Evolutionary conservation across 331 rosid genomes (phyloP), one percentile per base, ranked within the genome.

Genomic region (Pyracantha coccinea): DNA sequence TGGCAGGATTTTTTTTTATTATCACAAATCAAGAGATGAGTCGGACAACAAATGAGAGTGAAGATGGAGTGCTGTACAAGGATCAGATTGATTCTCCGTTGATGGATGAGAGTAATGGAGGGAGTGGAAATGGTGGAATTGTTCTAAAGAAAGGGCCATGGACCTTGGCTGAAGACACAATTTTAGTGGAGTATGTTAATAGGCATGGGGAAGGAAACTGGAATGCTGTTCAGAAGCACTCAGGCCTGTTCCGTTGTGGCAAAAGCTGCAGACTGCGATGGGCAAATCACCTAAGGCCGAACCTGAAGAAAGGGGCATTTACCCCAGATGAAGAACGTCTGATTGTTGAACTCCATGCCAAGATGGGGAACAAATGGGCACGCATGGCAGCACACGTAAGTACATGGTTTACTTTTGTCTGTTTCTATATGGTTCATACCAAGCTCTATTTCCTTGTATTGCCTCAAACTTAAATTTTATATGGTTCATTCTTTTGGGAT

Each of bases 331-430:
- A 95, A 83, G 99, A 92, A 83, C 78, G 33, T 71, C 28, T 88
- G 79, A 95, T 95, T 72, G 88, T 88, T 84, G 86, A 90, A 75
- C 98, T 95, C 79, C 99, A 95, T 41, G 87, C 90, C 53, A 86
- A 84, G 87, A 84, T 92, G 91, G 99, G 99, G 79, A 95, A 95
- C 87, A 95, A 84, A 88, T 95, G 99, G 99, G 98, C 99, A 20
- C 94, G 91, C 72, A 95, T 95, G 98, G 97, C 98, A 0, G 87
- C 91, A 38, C 90, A 90, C 59, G 99, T 95, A 88, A 84, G 99
- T 77, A 70, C 78, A 15, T 66, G n/a, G 15, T 74, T 25, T 53
- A 60, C 68, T 74, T 25, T 66, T 65, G 32, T 54, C 73, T 29
- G n/a, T 74, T 13, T 70, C 2, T 61, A 53, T 24, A 54, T 53